Evolutionary conservation across 2,329 filamentous ascomycete genomes (phyloP), one percentile per base, ranked within the genome.

Genomic region (Alternaria sp.): DNA sequence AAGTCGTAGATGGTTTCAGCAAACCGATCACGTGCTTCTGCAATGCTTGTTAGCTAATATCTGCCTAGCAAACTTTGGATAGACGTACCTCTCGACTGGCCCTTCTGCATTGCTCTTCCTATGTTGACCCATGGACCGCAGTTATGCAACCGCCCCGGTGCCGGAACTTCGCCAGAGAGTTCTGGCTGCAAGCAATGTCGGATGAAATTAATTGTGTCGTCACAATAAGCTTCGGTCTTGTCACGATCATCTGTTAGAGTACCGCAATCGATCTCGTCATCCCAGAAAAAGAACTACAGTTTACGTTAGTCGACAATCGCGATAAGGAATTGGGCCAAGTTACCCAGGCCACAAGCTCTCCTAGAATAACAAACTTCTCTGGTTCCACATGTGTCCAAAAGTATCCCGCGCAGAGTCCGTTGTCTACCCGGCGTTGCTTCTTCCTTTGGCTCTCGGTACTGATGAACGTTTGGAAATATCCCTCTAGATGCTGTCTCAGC

Each of bases 181-280:
- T 64, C 61, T 17, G 61, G 61, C 25, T 64, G 61, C 19, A 64
- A 46, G 19, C 54, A 61, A 51, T 61, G 47, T 28, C 58, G 46
- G 40, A 64, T 61, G 15, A 64, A 64, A 4, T 57, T 47, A 23
- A 64, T 43, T 12, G 57, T 61, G 40, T 64, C 61, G 25, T 64
- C 54, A 40, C 61, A 62, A 26, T 65, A 65, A 17, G 62, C 62
- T 46, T 62, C 62, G 3, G 62, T 59, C 51, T 62, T 62, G 17
- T 59, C 59, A 9, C 55, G 43, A 26, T 65, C 59, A 13, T 65
- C 43, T 19, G 62, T 65, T 4, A 65, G 43, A 21, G 56, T 56
- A 11, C 62, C 62, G 30, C 62, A 65, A 17, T 62, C 62, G 25
- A 65, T 65, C 7, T 65, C 62, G 36, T 65, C 62, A 23, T 65